phyloP scores from a whole-genome alignment of 495 filamentous ascomycete genomes.

The Lophiotrema nucula region DNA sequence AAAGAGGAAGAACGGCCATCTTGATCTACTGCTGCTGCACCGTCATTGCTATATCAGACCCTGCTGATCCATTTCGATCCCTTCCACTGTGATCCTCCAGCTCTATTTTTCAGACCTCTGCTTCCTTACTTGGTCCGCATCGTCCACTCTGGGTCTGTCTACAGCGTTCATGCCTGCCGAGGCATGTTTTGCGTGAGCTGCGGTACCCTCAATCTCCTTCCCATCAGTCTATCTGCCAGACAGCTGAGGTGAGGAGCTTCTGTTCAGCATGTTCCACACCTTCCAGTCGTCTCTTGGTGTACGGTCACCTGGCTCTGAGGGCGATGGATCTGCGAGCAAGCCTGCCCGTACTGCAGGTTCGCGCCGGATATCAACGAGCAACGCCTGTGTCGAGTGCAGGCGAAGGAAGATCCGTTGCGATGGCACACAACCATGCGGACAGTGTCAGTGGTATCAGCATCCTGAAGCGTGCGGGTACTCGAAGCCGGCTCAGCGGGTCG shows the following conservation, averaged over 20 bases:
- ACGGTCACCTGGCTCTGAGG: conserved; percentile 28
- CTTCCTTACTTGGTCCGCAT: background rate
- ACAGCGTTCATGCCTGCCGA: conserved; percentile 13
- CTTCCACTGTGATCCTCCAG: background rate
- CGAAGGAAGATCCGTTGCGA: conserved; percentile 38
- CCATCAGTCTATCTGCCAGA: background rate
- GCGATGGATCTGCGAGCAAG: conserved; percentile 16
- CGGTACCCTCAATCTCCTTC: background rate
- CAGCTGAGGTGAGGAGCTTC: background rate
- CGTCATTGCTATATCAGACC: background rate
- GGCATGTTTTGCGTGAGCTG: conserved; percentile 14
- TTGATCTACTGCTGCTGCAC: conserved; percentile 7
- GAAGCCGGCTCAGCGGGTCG: conserved; percentile 40
- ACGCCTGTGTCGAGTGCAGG: conserved; percentile 37
- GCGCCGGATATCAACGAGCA: conserved; percentile 37
- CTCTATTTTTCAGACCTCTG: background rate
- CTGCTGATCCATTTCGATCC: background rate
- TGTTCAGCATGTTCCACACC: conserved; percentile 36
- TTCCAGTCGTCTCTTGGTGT: conserved; percentile 35
- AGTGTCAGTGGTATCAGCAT: conserved; percentile 43
- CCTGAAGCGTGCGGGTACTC: conserved; percentile 40
- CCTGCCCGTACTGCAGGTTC: conserved; percentile 34
- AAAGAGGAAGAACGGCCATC: conserved; percentile 13
- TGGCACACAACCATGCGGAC: conserved; percentile 36
- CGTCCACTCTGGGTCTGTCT: background rate